A percentile compares a stretch with the other conserved stretches of the same genome.
These are phyloP conservation scores for Neurospora crassa DNA, from an alignment of 2,329 filamentous ascomycete genomes.

Conservation along the genomic window DNA sequence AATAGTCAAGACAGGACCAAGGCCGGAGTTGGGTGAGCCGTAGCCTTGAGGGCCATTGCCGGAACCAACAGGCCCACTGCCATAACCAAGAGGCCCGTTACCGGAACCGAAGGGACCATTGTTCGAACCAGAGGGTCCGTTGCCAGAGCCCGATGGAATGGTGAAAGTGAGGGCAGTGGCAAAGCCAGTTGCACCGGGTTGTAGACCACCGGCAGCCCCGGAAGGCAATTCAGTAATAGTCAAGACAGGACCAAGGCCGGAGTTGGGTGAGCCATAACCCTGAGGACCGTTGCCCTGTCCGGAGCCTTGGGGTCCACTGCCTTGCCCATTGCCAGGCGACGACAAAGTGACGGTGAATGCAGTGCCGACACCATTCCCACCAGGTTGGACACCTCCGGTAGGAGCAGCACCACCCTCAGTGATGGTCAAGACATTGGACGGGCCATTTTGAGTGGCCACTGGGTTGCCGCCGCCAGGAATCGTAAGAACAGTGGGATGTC, in stretches of 20 bases:
- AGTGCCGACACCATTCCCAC: not conserved
- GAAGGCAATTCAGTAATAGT: conserved; percentile 2
- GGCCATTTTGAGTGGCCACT: too few relatives aligned
- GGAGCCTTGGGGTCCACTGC: not conserved
- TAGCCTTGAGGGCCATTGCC: not conserved
- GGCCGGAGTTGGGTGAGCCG: not conserved
- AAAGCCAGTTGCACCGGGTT: not conserved
- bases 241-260: not conserved
- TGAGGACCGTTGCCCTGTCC: not conserved
- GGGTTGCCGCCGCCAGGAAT: not conserved
- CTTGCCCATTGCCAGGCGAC: not conserved
- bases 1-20: not conserved
- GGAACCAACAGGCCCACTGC: not conserved
- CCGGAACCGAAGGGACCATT: not conserved
- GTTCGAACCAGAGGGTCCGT: not conserved
- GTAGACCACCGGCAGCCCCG: not conserved
- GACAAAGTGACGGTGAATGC: not conserved
- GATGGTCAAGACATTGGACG: not conserved
- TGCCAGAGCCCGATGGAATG: not conserved
- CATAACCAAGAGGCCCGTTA: not conserved
- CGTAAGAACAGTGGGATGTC: not conserved
- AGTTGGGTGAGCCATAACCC: not conserved
- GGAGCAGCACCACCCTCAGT: not conserved
- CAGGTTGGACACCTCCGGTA: not conserved
- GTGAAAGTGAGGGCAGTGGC: conserved; percentile 1